A percentile compares a stretch with the other conserved stretches of the same genome.
These are phyloP conservation scores for Crucihimalaya himalaica DNA, from an alignment of 345 rosid species.

Conservation along the genomic window DNA sequence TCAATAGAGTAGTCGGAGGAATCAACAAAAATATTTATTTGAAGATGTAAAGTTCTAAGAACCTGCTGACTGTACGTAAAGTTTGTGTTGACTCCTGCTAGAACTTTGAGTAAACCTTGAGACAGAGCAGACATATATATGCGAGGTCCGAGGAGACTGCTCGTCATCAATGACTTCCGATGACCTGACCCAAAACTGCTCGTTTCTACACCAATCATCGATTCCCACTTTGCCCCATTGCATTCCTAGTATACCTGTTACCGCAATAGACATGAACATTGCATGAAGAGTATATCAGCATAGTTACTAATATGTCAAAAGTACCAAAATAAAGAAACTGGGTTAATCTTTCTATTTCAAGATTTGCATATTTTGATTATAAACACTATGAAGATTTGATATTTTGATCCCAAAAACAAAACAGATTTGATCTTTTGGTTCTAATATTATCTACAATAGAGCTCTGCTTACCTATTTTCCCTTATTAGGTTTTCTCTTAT, in stretches of 20 bases:
- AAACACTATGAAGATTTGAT: background rate
- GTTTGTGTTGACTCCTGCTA: conserved; percentile 70
- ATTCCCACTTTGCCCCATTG: background rate
- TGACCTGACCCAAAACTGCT: conserved; percentile 88
- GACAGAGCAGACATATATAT: conserved; percentile 78
- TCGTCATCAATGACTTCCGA: too few species aligned
- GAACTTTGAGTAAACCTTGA: conserved; percentile 80
- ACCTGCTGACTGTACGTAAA: background rate
- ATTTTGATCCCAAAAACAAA: background rate
- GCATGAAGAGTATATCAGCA: background rate
- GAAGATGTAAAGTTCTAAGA: conserved; percentile 73
- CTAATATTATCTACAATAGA: background rate
- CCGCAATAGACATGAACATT: background rate
- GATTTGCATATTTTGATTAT: background rate
- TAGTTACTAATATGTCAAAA: background rate
- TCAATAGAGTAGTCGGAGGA: conserved; percentile 68
- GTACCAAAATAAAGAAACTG: background rate
- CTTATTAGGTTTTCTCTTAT: too few species aligned
- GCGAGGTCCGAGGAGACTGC: conserved; percentile 60
- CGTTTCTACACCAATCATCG: conserved; percentile 82
- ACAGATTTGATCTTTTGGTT: background rate
- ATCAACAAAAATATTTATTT: conserved; percentile 75
- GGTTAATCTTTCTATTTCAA: background rate
- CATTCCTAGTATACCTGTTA: background rate
- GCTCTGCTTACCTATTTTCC: too few species aligned